A percentile compares a stretch with the other conserved stretches of the same genome.
Conservation (phyloP, 2,329 filamentous ascomycete genomes). For the Penicillium sp. region DNA sequence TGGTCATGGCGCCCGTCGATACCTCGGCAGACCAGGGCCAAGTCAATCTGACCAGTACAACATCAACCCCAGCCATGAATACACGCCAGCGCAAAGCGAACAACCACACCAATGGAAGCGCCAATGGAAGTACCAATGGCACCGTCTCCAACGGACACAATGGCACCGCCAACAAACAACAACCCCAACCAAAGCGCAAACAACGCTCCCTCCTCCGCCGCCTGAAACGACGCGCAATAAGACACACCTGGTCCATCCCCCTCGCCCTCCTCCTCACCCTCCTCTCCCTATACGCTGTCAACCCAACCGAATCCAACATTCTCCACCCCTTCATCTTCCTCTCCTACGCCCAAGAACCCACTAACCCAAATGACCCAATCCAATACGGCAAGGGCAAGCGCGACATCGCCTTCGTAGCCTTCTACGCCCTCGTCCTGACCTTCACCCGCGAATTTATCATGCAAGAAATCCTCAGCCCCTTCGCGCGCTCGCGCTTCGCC, state of each 20-base stretch:
- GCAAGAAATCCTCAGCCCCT: constrained; percentile 78
- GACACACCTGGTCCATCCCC: constrained; percentile 68
- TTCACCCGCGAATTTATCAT: constrained; percentile 94
- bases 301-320: constrained; percentile 76
- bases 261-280: constrained; percentile 67
- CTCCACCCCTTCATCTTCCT: constrained; percentile 81
- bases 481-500: constrained; percentile 67
- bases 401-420: constrained; percentile 81
- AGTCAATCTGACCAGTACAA: background rate
- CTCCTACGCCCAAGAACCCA: constrained; percentile 72
- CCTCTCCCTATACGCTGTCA: constrained; percentile 68
- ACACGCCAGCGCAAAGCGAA: background rate
- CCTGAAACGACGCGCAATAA: constrained; percentile 36
- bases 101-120: background rate
- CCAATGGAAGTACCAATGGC: background rate
- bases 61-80: background rate
- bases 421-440: constrained; percentile 83
- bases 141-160: background rate
- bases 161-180: background rate
- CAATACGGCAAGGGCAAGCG: constrained; percentile 86
- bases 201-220: constrained; percentile 23
- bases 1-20: background rate
- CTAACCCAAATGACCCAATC: constrained; percentile 41
- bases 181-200: background rate
- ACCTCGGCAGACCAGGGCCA: background rate